Conservation (phyloP, 1,139 yeast species). For the Saccharomyces hybrid region DNA sequence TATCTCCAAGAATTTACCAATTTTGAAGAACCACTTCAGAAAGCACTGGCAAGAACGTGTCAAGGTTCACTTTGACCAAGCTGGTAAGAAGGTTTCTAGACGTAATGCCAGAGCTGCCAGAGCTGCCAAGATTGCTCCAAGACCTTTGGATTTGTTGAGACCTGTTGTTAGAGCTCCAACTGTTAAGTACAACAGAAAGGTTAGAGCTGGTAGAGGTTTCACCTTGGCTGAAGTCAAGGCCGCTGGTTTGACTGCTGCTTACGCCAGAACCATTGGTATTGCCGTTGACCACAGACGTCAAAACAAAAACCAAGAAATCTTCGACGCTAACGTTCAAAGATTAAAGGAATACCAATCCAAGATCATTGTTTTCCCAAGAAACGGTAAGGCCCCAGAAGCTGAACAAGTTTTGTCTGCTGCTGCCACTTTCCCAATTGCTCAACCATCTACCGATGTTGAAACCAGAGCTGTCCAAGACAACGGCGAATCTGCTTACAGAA, state of each 20-base stretch:
- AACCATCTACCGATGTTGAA: conserved; percentile 60
- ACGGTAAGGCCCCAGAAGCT: conserved; percentile 70
- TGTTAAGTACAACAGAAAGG: conserved; percentile 97
- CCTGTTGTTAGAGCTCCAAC: conserved; percentile 99
- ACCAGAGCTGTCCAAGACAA: conserved; percentile 93
- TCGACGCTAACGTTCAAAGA: conserved; percentile 92
- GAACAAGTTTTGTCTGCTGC: conserved; percentile 66
- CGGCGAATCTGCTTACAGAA: conserved; percentile 70
- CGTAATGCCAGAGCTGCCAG: conserved; percentile 88
- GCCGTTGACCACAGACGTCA: conserved; percentile 99
- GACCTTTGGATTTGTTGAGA: conserved; percentile 92
- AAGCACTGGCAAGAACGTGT: conserved; percentile 99
- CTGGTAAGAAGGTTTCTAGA: conserved; percentile 97
- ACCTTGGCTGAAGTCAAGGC: conserved; percentile 97
- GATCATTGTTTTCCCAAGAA: conserved; percentile 92
- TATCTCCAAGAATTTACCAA: conserved; percentile 94
- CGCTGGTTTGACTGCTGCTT: conserved; percentile 89
- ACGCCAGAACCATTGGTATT: conserved; percentile 97
- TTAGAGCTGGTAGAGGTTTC: conserved; percentile 99
- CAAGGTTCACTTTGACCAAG: conserved; percentile 58
- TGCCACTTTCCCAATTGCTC: conserved; percentile 88
- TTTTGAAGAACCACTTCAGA: conserved; percentile 94
- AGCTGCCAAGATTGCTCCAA: conserved; percentile 96
- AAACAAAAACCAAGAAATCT: conserved; percentile 95
- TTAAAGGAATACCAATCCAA: conserved; percentile 93